Percentiles rank a stretch among this genome's conserved stretches.
These are phyloP conservation scores for Melampsora larici-populina DNA, from an alignment of 1,284 basidiomycete species.

Conservation along the genomic window DNA sequence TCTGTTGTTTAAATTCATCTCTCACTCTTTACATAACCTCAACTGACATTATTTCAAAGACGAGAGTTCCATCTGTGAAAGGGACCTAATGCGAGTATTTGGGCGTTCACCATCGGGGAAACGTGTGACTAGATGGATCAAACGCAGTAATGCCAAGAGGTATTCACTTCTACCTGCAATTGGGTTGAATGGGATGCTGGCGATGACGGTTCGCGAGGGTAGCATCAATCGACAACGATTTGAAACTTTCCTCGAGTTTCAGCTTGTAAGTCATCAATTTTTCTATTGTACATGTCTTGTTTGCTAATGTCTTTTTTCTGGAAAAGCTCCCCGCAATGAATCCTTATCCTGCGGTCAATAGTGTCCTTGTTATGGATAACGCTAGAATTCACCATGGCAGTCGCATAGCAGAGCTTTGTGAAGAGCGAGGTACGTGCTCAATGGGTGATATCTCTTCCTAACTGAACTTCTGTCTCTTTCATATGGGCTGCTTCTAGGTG, in stretches of 20 bases:
- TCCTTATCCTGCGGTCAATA: constrained; percentile 3
- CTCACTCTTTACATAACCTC: too few species aligned
- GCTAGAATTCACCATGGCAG: too few species aligned
- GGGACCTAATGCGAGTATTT: neutral
- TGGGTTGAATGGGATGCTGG: neutral
- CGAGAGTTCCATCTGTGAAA: constrained; percentile 1
- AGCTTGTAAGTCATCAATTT: neutral
- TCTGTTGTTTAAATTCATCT: neutral
- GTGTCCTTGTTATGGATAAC: constrained; percentile 1
- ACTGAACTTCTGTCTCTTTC: neutral
- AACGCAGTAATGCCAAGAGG: neutral
- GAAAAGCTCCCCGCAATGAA: constrained; percentile 20
- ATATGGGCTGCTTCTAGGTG: neutral
- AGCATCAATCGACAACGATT: neutral
- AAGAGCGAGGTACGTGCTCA: neutral
- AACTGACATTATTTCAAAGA: neutral
- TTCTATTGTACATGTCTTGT: neutral
- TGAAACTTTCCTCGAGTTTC: constrained; percentile 8
- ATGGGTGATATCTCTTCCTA: neutral
- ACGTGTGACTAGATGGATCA: neutral
- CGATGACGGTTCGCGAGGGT: neutral
- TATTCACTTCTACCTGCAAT: constrained; percentile 6
- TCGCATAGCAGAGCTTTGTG: too few species aligned
- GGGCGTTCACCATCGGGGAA: neutral
- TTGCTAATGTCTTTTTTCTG: neutral